phyloP scores from a whole-genome alignment of 2,329 filamentous ascomycete species.

The Paracamarosporium sp. region DNA sequence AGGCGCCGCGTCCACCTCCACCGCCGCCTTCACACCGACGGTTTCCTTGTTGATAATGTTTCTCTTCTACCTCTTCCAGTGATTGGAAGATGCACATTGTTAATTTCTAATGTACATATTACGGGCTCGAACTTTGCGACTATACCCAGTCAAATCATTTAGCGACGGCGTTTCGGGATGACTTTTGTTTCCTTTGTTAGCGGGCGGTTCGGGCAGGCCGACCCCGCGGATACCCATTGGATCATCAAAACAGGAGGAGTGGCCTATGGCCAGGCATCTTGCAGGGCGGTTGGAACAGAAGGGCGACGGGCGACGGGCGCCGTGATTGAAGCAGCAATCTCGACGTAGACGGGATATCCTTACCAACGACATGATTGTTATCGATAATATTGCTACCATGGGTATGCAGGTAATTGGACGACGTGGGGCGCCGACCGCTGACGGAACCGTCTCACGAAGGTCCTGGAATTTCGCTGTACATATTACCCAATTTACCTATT shows the following conservation, averaged over 20 bases:
- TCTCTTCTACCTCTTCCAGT: conserved; percentile 41
- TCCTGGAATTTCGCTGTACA: conserved; percentile 23
- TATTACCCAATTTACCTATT: conserved; percentile 32
- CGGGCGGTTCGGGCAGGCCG: conserved; percentile 8
- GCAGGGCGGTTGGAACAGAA: conserved; percentile 7
- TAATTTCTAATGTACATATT: conserved; percentile 29
- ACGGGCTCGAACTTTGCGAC: conserved; percentile 23
- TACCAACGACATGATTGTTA: conserved; percentile 1
- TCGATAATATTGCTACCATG: conserved; percentile 2
- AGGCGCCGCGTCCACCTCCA: conserved; percentile 29
- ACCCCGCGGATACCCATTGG: conserved; percentile 28
- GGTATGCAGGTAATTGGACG: conserved; percentile 16
- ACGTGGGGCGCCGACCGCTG: neutral
- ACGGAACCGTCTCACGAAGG: conserved; percentile 15
- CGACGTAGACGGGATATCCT: neutral
- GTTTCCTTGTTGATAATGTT: conserved; percentile 44
- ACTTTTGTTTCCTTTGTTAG: conserved; percentile 21
- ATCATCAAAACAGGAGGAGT: conserved; percentile 14
- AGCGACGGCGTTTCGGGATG: conserved; percentile 44
- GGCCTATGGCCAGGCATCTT: conserved; percentile 9
- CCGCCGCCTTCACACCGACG: conserved; percentile 33
- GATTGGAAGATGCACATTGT: conserved; percentile 16
- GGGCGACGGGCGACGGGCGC: neutral
- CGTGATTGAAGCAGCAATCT: conserved; percentile 8
- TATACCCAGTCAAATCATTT: conserved; percentile 33